Conservation (phyloP, 345 rosid genomes). For the Salix suchowensis region DNA sequence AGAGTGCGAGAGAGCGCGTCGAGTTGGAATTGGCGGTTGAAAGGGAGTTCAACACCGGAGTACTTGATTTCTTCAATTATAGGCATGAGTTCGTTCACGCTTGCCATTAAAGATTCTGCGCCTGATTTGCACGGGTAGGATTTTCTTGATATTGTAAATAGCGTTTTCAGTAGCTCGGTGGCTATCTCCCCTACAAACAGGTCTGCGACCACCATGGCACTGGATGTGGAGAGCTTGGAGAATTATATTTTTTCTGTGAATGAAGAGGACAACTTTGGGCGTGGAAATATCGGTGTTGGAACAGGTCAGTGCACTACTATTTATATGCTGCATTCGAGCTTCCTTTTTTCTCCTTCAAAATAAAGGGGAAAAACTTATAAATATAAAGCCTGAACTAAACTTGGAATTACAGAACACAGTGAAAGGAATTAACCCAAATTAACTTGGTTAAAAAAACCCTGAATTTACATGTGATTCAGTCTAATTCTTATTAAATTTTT, state of each 20-base stretch:
- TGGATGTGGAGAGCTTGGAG: background rate
- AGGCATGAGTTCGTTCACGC: conserved; percentile 37
- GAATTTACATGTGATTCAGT: too few species aligned
- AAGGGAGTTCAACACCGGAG: conserved; percentile 75
- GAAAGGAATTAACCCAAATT: too few species aligned
- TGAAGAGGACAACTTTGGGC: background rate
- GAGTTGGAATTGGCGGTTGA: conserved; percentile 61
- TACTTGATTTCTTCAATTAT: conserved; percentile 59
- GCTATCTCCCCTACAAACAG: conserved; percentile 66
- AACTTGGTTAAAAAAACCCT: too few species aligned
- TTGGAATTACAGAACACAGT: too few species aligned
- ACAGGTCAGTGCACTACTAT: too few species aligned
- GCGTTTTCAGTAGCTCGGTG: conserved; percentile 50
- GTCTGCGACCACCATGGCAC: conserved; percentile 53
- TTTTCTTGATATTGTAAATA: conserved; percentile 32
- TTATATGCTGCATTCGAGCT: too few species aligned
- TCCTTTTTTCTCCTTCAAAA: too few species aligned
- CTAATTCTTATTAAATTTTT: too few species aligned
- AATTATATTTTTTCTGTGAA: background rate
- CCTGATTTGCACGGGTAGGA: conserved; percentile 40
- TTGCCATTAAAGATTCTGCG: conserved; percentile 34
- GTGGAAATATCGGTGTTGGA: background rate
- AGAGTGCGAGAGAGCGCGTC: conserved; percentile 42
- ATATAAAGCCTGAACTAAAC: too few species aligned
- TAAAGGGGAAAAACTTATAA: too few species aligned